Evolutionary conservation across 2,329 filamentous ascomycete genomes (phyloP).

Genomic region (Hypocreales sp.): DNA sequence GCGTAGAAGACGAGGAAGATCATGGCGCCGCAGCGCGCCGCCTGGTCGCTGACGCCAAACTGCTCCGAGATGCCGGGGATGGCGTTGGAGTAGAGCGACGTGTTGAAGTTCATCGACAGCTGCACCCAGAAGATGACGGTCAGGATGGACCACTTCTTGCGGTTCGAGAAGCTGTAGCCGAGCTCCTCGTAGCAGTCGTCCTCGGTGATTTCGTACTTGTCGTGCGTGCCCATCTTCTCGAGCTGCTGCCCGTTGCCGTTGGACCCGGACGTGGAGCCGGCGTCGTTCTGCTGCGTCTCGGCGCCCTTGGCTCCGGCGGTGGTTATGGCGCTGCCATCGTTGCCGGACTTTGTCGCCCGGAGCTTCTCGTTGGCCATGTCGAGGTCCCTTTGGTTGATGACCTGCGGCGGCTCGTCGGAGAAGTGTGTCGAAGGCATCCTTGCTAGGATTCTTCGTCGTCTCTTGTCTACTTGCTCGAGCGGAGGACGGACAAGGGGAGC

Average conservation of each 20-base stretch:
- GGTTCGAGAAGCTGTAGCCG: constrained; percentile 42
- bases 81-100: constrained; percentile 57
- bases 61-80: constrained; percentile 48
- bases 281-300: not conserved
- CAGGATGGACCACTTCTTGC: constrained; percentile 60
- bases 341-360: constrained; percentile 11
- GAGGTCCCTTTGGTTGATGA: constrained; percentile 19
- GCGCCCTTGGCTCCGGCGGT: constrained; percentile 2
- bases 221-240: constrained; percentile 21
- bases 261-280: constrained; percentile 2
- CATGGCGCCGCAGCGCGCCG: constrained; percentile 57
- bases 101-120: constrained; percentile 69
- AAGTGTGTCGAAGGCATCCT: constrained; percentile 18
- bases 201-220: constrained; percentile 31
- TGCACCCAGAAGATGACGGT: constrained; percentile 61
- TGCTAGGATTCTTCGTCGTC: no score
- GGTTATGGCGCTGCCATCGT: not conserved
- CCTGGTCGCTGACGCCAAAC: constrained; percentile 52
- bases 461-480: no score
- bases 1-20: constrained; percentile 69
- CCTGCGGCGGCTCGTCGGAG: constrained; percentile 20
- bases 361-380: constrained; percentile 20
- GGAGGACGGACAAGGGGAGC: no score
- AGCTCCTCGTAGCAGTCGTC: constrained; percentile 51
- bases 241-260: constrained; percentile 8